Base-by-base conservation (phyloP, 192 early-diverging fungal species). In the Backusella tuberculispora region DNA sequence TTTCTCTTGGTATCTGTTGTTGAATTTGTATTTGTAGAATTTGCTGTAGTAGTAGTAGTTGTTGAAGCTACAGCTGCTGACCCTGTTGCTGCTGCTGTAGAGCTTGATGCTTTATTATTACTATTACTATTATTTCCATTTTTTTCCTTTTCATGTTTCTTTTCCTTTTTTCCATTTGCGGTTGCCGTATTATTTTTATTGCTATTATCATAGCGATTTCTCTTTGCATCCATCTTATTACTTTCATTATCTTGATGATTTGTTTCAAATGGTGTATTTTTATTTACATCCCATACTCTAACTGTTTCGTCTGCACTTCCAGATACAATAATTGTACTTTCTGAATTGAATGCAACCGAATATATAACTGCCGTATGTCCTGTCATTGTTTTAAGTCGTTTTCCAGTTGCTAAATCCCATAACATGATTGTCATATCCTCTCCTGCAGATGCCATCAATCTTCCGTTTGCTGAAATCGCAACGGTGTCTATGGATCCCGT, bases 341-440 rank as follows among this genome's bases (percentile, higher is more conserved):
- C 95, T 38, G 87, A 81, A 72, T 90, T 95, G 75, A 99, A 99
- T 6, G 86, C 88, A n/a, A 99, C 86, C 8, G 92, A 91, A 76
- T 98, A 94, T 15, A 99, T 85, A 2, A 89, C 78, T 19, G 87
- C 90, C 19, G 91, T 89, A 78, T 99, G 98, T 5, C 96, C 98
- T 6, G 84, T 83, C 87, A 99, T 81, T 42, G 83, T 86, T 73
- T 96, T 95, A 78, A 99, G 86, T 46, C 88, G 81, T 42, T 88
- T 89, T 19, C 96, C 97, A 2, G 89, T 90, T 12, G 89, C 92
- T 12, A 99, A 83, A 80, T 99, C 98, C 97, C 98, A 98, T 26
- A 99, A 80, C 71, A 85, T 89, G 73, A 99, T 88, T 0, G 84
- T 78, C 26, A 87, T 82, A 71, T 95, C 94, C n/a, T 92, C 93